phyloP scores from a whole-genome alignment of 106 monocot genomes.

The Dioscorea dumetorum region DNA sequence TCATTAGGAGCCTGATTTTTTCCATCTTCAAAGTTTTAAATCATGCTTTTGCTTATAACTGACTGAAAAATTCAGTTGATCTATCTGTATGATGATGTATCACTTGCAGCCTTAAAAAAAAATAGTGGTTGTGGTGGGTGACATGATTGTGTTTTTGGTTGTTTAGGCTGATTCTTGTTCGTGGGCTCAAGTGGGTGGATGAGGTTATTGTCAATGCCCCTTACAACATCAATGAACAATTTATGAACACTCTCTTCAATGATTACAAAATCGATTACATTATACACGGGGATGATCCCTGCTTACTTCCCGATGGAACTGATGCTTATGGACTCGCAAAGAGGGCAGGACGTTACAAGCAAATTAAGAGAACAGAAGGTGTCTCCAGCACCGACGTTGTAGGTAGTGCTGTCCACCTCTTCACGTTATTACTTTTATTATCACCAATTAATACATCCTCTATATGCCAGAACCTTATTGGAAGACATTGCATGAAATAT shows the following conservation, averaged over 20 bases:
- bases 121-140: too few relatives aligned
- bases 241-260: constrained; percentile 67
- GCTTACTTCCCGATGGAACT: constrained; percentile 72
- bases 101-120: too few relatives aligned
- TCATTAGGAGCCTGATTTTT: too few relatives aligned
- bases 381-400: constrained; percentile 90
- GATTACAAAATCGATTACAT: constrained; percentile 78
- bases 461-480: background rate
- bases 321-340: constrained; percentile 87
- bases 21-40: too few relatives aligned
- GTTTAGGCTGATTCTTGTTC: constrained; percentile 53
- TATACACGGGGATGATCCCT: constrained; percentile 92
- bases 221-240: constrained; percentile 65
- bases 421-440: background rate
- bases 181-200: constrained; percentile 84
- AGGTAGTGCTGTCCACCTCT: constrained; percentile 27
- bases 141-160: background rate
- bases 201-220: constrained; percentile 81
- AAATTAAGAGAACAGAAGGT: constrained; percentile 85
- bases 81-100: too few relatives aligned
- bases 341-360: constrained; percentile 79
- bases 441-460: too few relatives aligned
- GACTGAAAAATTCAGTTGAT: too few relatives aligned
- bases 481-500: too few relatives aligned
- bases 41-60: too few relatives aligned